These are phyloP conservation scores for Globisporangium abappressorium DNA, from an alignment of 352 stramenopile genomes.

Conservation along the genomic window DNA sequence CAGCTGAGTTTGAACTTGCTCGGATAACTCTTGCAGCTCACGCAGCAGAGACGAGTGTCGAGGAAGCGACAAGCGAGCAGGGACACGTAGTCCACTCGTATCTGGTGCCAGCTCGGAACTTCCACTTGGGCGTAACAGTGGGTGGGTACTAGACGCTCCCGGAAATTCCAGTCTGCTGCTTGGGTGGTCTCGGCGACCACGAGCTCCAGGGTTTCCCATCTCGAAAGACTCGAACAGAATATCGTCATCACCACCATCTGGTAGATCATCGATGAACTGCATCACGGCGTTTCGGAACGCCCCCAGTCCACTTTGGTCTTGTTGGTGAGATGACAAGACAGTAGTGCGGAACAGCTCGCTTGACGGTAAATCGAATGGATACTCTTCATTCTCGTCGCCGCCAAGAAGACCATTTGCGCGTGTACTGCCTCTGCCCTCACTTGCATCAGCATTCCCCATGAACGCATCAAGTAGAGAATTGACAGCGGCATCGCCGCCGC, in stretches of 20 bases:
- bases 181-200: slow-evolving; percentile 36
- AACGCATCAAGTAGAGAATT: slow-evolving; percentile 19
- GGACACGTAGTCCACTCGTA: slow-evolving; percentile 21
- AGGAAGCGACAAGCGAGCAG: slow-evolving; percentile 47
- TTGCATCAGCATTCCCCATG: slow-evolving; percentile 6
- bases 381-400: slow-evolving; percentile 10
- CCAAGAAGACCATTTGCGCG: not conserved
- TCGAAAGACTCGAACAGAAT: slow-evolving; percentile 61
- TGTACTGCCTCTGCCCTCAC: not conserved
- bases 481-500: not conserved
- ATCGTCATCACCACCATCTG: slow-evolving; percentile 49
- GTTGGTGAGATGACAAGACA: slow-evolving; percentile 1
- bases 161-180: slow-evolving; percentile 12
- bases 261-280: slow-evolving; percentile 60
- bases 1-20: slow-evolving; percentile 74
- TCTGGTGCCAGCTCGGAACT: slow-evolving; percentile 11
- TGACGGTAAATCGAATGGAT: slow-evolving; percentile 17
- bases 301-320: slow-evolving; percentile 11
- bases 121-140: slow-evolving; percentile 35
- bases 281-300: slow-evolving; percentile 24
- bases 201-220: slow-evolving; percentile 29
- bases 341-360: slow-evolving; percentile 17
- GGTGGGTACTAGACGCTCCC: slow-evolving; percentile 24
- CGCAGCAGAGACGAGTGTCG: slow-evolving; percentile 70
- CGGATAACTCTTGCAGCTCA: slow-evolving; percentile 70